phyloP scores from a whole-genome alignment of 352 stramenopile species.

The Phytophthora meadii region DNA sequence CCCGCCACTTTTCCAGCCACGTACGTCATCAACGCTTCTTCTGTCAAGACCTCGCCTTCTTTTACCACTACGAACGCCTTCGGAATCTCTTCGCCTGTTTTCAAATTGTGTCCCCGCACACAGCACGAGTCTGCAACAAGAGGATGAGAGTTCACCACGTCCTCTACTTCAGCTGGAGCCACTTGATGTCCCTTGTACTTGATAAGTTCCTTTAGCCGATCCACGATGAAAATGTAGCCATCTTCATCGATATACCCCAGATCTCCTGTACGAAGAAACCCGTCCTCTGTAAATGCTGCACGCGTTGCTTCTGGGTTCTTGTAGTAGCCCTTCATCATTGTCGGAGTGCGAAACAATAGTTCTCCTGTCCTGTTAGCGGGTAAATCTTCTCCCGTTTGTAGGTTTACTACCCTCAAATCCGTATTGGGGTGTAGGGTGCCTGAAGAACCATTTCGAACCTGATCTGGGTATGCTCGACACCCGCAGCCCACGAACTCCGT shows the following conservation, averaged over 20 bases:
- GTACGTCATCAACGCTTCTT: slow-evolving; percentile 49
- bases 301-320: slow-evolving; percentile 85
- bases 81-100: slow-evolving; percentile 85
- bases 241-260: slow-evolving; percentile 91
- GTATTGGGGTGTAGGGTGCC: slow-evolving; percentile 46
- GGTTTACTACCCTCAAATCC: slow-evolving; percentile 42
- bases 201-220: slow-evolving; percentile 95
- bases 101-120: slow-evolving; percentile 54
- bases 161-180: slow-evolving; percentile 91
- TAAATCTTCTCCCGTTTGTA: slow-evolving; percentile 43
- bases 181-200: slow-evolving; percentile 94
- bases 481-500: slow-evolving; percentile 61
- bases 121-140: slow-evolving; percentile 80
- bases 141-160: slow-evolving; percentile 82
- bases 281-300: slow-evolving; percentile 69
- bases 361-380: slow-evolving; percentile 54
- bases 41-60: slow-evolving; percentile 25
- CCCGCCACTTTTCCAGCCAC: slow-evolving; percentile 80
- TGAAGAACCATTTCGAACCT: slow-evolving; percentile 27
- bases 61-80: slow-evolving; percentile 90
- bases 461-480: slow-evolving; percentile 36
- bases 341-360: slow-evolving; percentile 63
- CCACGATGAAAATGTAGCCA: slow-evolving; percentile 91
- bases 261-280: slow-evolving; percentile 90
- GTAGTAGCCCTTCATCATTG: slow-evolving; percentile 47